Evolutionary conservation across 2,329 filamentous ascomycete species (phyloP).

Genomic region (Fusarium bulbicola): DNA sequence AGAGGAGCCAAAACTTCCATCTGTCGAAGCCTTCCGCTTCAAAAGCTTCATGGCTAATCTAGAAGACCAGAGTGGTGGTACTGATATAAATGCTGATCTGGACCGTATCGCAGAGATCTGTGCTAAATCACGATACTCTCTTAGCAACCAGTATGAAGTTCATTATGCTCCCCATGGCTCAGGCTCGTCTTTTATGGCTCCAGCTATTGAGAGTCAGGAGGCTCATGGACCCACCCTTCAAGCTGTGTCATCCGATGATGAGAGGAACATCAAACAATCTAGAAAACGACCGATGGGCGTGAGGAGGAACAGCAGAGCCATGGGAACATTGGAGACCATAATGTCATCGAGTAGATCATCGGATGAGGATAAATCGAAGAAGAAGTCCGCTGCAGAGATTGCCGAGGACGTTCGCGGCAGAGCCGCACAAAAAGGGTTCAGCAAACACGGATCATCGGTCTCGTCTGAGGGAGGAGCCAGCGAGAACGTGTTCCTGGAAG

Average conservation of each 20-base stretch:
- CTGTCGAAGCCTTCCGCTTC: conserved; percentile 71
- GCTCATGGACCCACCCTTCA: conserved; percentile 64
- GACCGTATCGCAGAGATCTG: conserved; percentile 75
- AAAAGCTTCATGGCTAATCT: conserved; percentile 70
- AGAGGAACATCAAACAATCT: conserved; percentile 52
- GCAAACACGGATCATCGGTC: conserved; percentile 43
- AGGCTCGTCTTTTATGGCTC: conserved; percentile 57
- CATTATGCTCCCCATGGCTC: conserved; percentile 71
- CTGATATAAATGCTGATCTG: conserved; percentile 65
- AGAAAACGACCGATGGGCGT: conserved; percentile 53
- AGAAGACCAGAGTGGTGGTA: conserved; percentile 53
- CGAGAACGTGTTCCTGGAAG: conserved; percentile 32
- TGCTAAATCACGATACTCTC: conserved; percentile 69
- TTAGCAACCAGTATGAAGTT: conserved; percentile 74
- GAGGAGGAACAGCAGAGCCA: conserved; percentile 62
- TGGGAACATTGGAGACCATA: conserved; percentile 72
- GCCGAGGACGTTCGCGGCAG: conserved; percentile 64
- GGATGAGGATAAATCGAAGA: conserved; percentile 68
- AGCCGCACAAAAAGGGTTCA: conserved; percentile 51
- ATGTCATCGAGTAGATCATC: conserved; percentile 73
- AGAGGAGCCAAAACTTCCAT: conserved; percentile 61
- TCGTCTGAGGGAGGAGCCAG: conserved; percentile 45
- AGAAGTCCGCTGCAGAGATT: conserved; percentile 66
- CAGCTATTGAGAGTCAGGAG: conserved; percentile 44
- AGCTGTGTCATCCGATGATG: conserved; percentile 65